Evolutionary conservation across 495 filamentous ascomycete species (phyloP).

Genomic region (Hypoxylon lienhwacheense): DNA sequence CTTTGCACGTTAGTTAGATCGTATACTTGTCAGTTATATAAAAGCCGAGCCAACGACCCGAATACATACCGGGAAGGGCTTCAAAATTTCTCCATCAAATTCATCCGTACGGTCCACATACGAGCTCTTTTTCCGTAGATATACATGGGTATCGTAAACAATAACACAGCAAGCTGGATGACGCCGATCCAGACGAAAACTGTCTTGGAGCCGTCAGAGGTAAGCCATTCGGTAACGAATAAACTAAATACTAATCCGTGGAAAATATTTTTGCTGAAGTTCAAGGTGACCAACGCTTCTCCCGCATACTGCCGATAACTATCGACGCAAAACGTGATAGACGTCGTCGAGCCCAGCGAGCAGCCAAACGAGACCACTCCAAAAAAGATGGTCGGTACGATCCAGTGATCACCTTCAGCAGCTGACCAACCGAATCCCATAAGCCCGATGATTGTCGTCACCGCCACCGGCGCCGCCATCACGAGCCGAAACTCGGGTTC

Average conservation of each 20-base stretch:
- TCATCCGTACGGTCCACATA: conserved; percentile 95
- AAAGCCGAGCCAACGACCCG: too few relatives aligned
- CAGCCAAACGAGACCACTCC: conserved; percentile 93
- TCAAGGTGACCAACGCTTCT: conserved; percentile 91
- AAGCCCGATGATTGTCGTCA: conserved; percentile 80
- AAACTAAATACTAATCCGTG: conserved; percentile 88
- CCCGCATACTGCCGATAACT: conserved; percentile 93
- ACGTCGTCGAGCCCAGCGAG: conserved; percentile 86
- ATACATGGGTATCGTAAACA: conserved; percentile 89
- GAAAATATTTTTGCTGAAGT: conserved; percentile 91
- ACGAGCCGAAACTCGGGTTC: conserved; percentile 94
- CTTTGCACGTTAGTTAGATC: conserved; percentile 4
- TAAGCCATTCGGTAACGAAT: conserved; percentile 87
- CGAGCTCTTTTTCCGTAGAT: conserved; percentile 90
- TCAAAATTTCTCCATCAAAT: conserved; percentile 86
- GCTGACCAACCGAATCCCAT: conserved; percentile 96
- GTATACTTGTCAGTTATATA: conserved; percentile 9
- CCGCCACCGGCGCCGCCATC: conserved; percentile 80
- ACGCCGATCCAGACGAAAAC: conserved; percentile 84
- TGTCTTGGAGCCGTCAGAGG: conserved; percentile 69
- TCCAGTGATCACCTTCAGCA: conserved; percentile 72
- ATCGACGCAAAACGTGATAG: conserved; percentile 93
- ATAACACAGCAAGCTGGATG: conserved; percentile 75
- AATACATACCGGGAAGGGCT: too few relatives aligned
- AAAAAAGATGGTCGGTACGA: conserved; percentile 92